Conservation (phyloP, 352 stramenopile species). For the Phytophthora pluvialis region DNA sequence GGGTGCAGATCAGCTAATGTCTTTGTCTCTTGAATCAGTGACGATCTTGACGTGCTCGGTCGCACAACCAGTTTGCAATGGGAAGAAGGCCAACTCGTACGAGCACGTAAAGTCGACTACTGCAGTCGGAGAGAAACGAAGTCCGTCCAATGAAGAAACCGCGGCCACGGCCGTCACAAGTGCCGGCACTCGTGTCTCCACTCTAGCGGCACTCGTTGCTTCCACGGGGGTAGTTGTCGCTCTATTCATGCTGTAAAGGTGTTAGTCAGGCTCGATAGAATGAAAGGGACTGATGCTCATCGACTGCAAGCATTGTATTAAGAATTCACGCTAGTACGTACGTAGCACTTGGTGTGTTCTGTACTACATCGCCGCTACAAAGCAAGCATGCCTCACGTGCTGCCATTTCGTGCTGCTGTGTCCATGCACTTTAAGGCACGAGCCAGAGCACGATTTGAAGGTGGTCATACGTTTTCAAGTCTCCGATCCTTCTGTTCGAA, state of each 20-base stretch:
- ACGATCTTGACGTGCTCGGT: constrained; percentile 28
- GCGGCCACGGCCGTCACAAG: constrained; percentile 12
- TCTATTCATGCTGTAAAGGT: constrained; percentile 5
- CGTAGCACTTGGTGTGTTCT: too few species aligned
- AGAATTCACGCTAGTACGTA: too few species aligned
- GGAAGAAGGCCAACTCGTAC: constrained; percentile 35
- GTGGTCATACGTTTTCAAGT: too few species aligned
- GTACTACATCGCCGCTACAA: too few species aligned
- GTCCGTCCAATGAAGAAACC: constrained; percentile 28
- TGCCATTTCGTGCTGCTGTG: too few species aligned
- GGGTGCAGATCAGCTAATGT: neutral
- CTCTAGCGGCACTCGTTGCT: neutral
- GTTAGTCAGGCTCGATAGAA: too few species aligned
- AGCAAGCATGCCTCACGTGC: too few species aligned
- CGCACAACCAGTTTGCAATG: constrained; percentile 44
- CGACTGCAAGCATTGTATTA: too few species aligned
- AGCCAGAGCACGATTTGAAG: too few species aligned
- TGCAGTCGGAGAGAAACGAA: constrained; percentile 34
- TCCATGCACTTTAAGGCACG: too few species aligned
- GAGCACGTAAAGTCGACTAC: constrained; percentile 15
- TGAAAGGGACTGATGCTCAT: too few species aligned
- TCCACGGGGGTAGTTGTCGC: neutral
- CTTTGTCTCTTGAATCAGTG: neutral
- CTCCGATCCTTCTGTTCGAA: too few species aligned
- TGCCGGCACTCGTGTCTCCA: constrained; percentile 1